Conservation (phyloP, 108 stramenopile genomes). For the Aurantiochytrium sp. region DNA sequence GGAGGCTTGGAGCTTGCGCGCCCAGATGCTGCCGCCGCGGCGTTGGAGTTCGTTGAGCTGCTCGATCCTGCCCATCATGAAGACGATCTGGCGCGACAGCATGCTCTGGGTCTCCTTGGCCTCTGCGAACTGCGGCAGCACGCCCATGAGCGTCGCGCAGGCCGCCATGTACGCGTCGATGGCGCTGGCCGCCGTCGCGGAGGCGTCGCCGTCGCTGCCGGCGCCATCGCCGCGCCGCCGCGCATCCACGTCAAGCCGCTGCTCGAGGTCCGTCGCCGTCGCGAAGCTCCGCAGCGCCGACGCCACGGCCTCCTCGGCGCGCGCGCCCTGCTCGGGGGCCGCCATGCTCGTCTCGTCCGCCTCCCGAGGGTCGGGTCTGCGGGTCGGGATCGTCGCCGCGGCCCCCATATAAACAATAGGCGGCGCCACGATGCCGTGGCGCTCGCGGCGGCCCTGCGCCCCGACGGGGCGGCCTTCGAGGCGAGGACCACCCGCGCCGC, state of each 20-base stretch:
- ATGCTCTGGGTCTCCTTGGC: neutral
- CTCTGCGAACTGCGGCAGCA: neutral
- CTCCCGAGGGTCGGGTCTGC: too few species aligned
- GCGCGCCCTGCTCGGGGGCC: neutral
- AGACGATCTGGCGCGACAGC: neutral
- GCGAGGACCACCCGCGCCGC: too few species aligned
- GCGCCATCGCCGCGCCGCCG: neutral
- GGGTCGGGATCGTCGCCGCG: too few species aligned
- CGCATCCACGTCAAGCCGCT: neutral
- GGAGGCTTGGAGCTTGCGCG: neutral
- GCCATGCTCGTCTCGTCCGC: too few species aligned
- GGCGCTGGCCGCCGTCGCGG: neutral
- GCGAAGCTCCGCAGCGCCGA: neutral
- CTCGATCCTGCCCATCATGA: constrained; percentile 33
- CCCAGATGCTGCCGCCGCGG: neutral
- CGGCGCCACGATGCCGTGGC: too few species aligned
- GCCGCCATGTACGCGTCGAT: constrained; percentile 22
- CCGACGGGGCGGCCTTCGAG: too few species aligned
- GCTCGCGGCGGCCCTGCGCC: too few species aligned
- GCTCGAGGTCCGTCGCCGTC: neutral
- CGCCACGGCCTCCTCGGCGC: neutral
- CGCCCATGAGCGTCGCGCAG: neutral
- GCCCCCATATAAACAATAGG: too few species aligned
- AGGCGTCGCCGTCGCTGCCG: neutral
- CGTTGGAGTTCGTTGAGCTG: neutral